Conservation (phyloP, 495 filamentous ascomycete genomes). For the Bryoglossum gracile region DNA sequence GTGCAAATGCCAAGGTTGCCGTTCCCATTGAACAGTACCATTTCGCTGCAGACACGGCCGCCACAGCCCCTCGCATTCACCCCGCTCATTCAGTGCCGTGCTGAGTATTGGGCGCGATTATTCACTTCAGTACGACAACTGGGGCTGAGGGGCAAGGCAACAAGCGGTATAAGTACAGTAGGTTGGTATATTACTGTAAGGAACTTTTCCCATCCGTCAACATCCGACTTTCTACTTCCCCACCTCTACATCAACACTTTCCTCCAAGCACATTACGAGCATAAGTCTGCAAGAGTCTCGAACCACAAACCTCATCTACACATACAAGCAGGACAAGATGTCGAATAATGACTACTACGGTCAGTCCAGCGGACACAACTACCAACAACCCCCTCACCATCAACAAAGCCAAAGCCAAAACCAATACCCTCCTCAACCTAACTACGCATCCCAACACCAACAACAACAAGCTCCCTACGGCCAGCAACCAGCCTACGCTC, state of each 20-base stretch:
- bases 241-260: not conserved
- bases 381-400: not conserved
- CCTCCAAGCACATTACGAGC: too few relatives aligned
- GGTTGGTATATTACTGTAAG: too few relatives aligned
- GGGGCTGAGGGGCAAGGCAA: too few relatives aligned
- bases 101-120: too few relatives aligned
- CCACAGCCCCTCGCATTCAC: not conserved
- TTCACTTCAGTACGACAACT: too few relatives aligned
- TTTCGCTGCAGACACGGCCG: not conserved
- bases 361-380: not conserved
- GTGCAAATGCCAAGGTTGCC: not conserved
- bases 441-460: conserved; percentile 6
- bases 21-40: not conserved
- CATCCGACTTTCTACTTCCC: not conserved
- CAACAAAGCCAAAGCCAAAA: too few relatives aligned
- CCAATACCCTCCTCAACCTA: conserved; percentile 15
- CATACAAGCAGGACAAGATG: too few relatives aligned
- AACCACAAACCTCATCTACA: too few relatives aligned
- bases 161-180: too few relatives aligned
- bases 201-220: not conserved
- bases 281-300: too few relatives aligned
- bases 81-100: too few relatives aligned
- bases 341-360: not conserved
- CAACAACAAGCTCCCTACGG: conserved; percentile 19
- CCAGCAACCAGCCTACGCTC: conserved; percentile 18